Conservation (phyloP, 768 basidiomycete species). For the Atractiella rhizophila region DNA sequence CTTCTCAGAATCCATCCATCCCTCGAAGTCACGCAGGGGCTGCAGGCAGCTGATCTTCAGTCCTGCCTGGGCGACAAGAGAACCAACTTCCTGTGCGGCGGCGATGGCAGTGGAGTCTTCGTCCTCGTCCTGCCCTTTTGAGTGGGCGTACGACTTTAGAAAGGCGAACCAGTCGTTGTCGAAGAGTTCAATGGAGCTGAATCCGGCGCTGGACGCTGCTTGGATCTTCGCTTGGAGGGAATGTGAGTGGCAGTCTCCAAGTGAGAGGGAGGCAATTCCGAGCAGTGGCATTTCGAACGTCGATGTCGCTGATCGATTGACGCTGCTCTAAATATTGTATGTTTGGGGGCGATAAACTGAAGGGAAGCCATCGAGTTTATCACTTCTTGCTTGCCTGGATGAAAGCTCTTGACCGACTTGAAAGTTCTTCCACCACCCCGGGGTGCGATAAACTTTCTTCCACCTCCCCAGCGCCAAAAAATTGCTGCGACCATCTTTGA, state of each 20-base stretch:
- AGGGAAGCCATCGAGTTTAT: too few relatives aligned
- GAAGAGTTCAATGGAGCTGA: conserved; percentile 19
- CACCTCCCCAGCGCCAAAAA: too few relatives aligned
- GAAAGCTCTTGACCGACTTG: too few relatives aligned
- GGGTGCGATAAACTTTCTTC: too few relatives aligned
- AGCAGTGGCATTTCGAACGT: conserved; percentile 3
- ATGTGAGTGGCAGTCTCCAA: conserved; percentile 18
- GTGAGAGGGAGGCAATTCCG: conserved; percentile 14
- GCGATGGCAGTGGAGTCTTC: conserved; percentile 9
- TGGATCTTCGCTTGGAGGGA: conserved; percentile 19
- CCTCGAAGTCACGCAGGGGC: conserved; percentile 24
- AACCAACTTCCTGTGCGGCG: conserved; percentile 17
- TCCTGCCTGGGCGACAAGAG: conserved; percentile 3
- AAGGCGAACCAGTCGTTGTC: conserved; percentile 21
- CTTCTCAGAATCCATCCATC: conserved; percentile 18
- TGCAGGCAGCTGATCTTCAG: conserved; percentile 22
- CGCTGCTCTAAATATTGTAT: too few relatives aligned
- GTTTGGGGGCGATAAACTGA: too few relatives aligned
- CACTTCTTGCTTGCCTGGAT: too few relatives aligned
- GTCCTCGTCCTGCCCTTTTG: conserved; percentile 9
- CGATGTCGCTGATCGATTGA: too few relatives aligned
- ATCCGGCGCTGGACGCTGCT: conserved; percentile 13
- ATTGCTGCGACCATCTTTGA: too few relatives aligned
- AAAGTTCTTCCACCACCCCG: too few relatives aligned
- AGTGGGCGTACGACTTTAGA: conserved; percentile 6